Evolutionary conservation across 805 yeast species (phyloP), one percentile per base, ranked within the genome.

Genomic region (Ogataea pini): DNA sequence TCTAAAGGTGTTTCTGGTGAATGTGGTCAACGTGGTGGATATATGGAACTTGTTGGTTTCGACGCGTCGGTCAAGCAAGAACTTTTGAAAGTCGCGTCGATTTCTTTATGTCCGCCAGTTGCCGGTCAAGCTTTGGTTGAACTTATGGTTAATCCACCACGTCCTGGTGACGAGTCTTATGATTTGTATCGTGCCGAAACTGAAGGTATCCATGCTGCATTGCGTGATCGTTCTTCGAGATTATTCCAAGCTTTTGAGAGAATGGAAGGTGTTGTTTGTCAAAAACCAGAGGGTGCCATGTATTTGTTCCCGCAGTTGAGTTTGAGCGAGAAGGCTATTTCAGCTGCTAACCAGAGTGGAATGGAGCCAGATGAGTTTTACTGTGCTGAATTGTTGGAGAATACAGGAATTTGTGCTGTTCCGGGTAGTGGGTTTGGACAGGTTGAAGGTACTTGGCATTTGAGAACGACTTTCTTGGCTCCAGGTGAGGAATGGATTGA

Each of bases 1-100:
- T 92, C 98, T 10, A 94, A 94, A 70, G 99, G 99, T 67, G 89
- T 90, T 58, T 79, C 89, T 54, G 99, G 99, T 54, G 99, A 94
- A 71, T 94, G 99, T 77, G 99, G 99, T 51, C 99, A 94, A 73
- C 83, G 99, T 71, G 99, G 98, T 60, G 99, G 99, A 5, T 94
- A 91, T 74, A 87, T 94, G 94, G 99, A 94, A 70, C 71, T 91
- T 7, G 78, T 85, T 9, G 97, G 97, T 1, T 87, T 94, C 69
- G 72, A 77, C 12, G 75, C 73, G 3, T 90, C 85, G 38, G 84
- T 91, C 14, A 71, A 76, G 58, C 86, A 80, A 25, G 78, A 87
- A 47, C 76, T 94, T 45, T 75, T 86, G 68, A 94, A 94, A 71
- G 73, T 95, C 58, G 95, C 96, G 14, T 86, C 96, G 10, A 90